A percentile compares a stretch with the other conserved stretches of the same genome.
These are phyloP conservation scores for Leccinum fibrillosum DNA, from an alignment of 768 basidiomycete species.

Conservation along the genomic window DNA sequence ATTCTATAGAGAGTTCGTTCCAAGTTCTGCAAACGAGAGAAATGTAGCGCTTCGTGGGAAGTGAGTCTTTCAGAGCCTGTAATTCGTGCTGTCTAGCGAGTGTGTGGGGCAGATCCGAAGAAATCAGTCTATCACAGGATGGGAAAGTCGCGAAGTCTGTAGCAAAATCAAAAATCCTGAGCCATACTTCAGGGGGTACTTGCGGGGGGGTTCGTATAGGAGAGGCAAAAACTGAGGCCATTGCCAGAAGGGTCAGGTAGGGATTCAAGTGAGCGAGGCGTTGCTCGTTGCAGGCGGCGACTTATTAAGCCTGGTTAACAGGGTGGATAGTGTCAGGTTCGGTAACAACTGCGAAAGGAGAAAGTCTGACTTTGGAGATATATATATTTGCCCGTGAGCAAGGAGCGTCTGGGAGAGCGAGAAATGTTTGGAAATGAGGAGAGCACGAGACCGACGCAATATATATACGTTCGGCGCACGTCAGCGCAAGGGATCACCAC, in stretches of 20 bases:
- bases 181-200: conserved; percentile 31
- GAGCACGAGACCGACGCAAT: neutral
- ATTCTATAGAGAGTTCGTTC: conserved; percentile 20
- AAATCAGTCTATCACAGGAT: conserved; percentile 5
- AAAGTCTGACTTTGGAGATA: neutral
- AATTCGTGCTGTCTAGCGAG: conserved; percentile 18
- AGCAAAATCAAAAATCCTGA: conserved; percentile 23
- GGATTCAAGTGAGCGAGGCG: neutral
- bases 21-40: conserved; percentile 25
- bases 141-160: conserved; percentile 13
- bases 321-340: neutral
- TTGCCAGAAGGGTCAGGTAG: conserved; percentile 1
- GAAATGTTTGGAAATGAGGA: conserved; percentile 2
- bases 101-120: conserved; percentile 18
- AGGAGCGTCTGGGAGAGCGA: conserved; percentile 10
- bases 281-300: neutral
- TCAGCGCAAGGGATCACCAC: neutral
- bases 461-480: neutral
- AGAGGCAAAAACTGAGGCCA: conserved; percentile 6
- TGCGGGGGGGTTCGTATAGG: neutral
- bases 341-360: conserved; percentile 3
- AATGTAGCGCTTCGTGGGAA: conserved; percentile 21
- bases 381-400: conserved; percentile 11
- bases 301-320: neutral
- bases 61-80: conserved; percentile 16